Percentiles rank a stretch among this genome's conserved stretches.
These are phyloP conservation scores for Puccinia polysora DNA, from an alignment of 1,284 basidiomycete genomes.

Conservation along the genomic window DNA sequence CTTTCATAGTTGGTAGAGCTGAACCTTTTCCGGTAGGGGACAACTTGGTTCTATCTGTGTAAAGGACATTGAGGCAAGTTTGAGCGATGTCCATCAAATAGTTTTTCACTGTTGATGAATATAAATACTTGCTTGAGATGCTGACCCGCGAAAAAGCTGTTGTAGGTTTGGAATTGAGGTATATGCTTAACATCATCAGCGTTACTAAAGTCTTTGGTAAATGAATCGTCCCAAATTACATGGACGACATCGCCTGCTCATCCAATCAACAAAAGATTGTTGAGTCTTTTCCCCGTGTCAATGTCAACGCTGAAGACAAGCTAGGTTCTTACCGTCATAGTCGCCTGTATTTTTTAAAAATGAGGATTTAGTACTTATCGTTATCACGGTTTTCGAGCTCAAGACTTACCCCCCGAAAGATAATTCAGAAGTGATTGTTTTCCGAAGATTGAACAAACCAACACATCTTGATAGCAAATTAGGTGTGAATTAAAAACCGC, in stretches of 20 bases:
- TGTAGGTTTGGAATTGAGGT: conserved; percentile 10
- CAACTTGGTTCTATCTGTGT: background rate
- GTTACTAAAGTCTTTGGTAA: conserved; percentile 31
- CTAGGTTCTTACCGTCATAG: conserved; percentile 32
- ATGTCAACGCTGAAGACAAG: background rate
- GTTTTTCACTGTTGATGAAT: background rate
- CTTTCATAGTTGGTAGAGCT: conserved; percentile 14
- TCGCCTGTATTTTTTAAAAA: conserved; percentile 16
- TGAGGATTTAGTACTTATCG: background rate
- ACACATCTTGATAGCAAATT: conserved; percentile 23
- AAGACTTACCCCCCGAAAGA: conserved; percentile 34
- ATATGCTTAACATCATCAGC: conserved; percentile 8
- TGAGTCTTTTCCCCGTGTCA: background rate
- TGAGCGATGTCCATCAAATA: background rate
- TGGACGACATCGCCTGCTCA: conserved; percentile 34
- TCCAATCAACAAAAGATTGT: background rate
- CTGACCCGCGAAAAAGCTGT: conserved; percentile 19
- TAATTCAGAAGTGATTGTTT: conserved; percentile 23
- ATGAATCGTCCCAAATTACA: conserved; percentile 31
- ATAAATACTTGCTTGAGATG: background rate
- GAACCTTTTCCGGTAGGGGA: background rate
- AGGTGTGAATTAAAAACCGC: conserved; percentile 30
- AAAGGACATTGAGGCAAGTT: background rate
- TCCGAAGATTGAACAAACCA: conserved; percentile 34
- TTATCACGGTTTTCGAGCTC: background rate